Conservation (phyloP, 2,329 filamentous ascomycete species). For the Fusarium hostae region DNA sequence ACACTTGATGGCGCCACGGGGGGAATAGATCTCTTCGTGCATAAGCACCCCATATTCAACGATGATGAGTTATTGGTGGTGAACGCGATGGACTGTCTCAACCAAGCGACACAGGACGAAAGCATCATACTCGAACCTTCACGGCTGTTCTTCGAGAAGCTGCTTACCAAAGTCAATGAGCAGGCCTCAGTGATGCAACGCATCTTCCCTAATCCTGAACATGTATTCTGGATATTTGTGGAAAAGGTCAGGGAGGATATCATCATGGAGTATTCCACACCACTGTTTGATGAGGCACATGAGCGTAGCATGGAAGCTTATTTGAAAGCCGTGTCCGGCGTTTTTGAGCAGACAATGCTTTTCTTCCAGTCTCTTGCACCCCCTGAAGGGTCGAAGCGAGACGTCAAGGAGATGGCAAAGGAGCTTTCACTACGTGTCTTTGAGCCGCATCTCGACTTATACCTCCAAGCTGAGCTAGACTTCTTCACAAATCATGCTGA, state of each 20-base stretch:
- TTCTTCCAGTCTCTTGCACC: constrained; percentile 78
- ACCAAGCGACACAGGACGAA: constrained; percentile 70
- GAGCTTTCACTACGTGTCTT: constrained; percentile 78
- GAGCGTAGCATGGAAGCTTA: constrained; percentile 80
- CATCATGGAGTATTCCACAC: constrained; percentile 85
- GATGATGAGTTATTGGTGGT: constrained; percentile 73
- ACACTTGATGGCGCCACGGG: constrained; percentile 82
- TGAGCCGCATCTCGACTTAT: constrained; percentile 92
- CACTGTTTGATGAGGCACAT: constrained; percentile 88
- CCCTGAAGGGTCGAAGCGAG: constrained; percentile 69
- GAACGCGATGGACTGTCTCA: constrained; percentile 84
- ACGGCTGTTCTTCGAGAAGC: constrained; percentile 79
- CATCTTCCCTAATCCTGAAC: constrained; percentile 78
- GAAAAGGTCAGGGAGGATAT: constrained; percentile 87
- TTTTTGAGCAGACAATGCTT: constrained; percentile 86
- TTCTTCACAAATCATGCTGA: constrained; percentile 83
- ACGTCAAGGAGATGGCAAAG: constrained; percentile 73
- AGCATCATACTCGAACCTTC: constrained; percentile 80
- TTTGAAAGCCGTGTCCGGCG: constrained; percentile 84
- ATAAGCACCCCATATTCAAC: constrained; percentile 86
- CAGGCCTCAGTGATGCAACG: constrained; percentile 82
- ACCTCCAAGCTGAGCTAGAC: constrained; percentile 90
- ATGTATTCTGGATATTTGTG: constrained; percentile 81
- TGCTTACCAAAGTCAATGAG: constrained; percentile 82
- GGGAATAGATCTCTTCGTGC: constrained; percentile 85